Evolutionary conservation across 2,329 filamentous ascomycete species (phyloP), one percentile per base, ranked within the genome.

Genomic region (Tolypocladium cylindrosporum): DNA sequence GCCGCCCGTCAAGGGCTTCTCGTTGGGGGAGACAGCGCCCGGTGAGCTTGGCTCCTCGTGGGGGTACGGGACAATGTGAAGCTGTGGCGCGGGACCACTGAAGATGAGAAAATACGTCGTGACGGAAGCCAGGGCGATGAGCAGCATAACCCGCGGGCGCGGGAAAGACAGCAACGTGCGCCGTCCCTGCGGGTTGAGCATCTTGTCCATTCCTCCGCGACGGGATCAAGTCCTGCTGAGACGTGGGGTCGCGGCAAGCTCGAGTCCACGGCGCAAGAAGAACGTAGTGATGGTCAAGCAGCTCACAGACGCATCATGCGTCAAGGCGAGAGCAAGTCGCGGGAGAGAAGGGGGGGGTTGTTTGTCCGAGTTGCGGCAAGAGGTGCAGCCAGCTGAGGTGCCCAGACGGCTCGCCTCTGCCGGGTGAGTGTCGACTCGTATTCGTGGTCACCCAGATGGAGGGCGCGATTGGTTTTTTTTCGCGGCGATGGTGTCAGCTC

Each of bases 81-180:
- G 65, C 27, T 63, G 66, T 11, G 68, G 64, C 16, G 65, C 60
- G 16, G 72, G 69, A 24, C 68, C 69, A 60, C 71, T 73, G 58
- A 77, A 71, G 24, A 78, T 61, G 50, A 79, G 61, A 63, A 74
- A 76, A 63, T 78, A 80, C 40, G 76, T 69, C n/a, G 72, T 69
- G 24, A 74, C 62, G 41, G 72, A 65, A 37, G 73, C 73, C 27
- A 78, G 58, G 39, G 68, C 67, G 31, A 78, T 65, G 41, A 79
- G 62, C 11, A 79, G 61, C 37, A 80, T 61, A 43, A 73, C 69
- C 65, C 72, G 75, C 57, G 76, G 74, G 59, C 76, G 70, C 52
- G 75, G 68, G 57, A 75, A 67, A 61, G 68, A 63, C 59, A 68
- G 61, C 55, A 69, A 61, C 56, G 66, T 64, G 56, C 69, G 70